phyloP scores from a whole-genome alignment of 306 rosid genomes.

The Casuarina cunninghamiana region DNA sequence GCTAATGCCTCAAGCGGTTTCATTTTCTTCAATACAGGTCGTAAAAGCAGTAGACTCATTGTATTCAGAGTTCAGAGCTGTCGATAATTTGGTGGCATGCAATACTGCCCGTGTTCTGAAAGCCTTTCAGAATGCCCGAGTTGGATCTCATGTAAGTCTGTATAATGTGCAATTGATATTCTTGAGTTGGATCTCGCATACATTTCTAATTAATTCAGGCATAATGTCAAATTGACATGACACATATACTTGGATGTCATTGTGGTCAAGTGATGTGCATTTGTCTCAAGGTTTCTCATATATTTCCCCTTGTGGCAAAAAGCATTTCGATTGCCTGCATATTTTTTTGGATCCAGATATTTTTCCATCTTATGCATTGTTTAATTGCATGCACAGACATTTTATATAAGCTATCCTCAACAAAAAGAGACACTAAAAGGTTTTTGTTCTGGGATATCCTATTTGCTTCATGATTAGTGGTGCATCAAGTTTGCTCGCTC shows the following conservation, averaged over 20 bases:
- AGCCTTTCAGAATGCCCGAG: slow-evolving; percentile 79
- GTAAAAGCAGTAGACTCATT: slow-evolving; percentile 74
- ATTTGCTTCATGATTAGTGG: background rate
- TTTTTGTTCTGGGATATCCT: background rate
- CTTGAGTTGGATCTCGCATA: slow-evolving; percentile 87
- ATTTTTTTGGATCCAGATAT: background rate
- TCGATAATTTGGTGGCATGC: slow-evolving; percentile 82
- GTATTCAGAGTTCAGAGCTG: slow-evolving; percentile 73
- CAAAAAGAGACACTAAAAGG: background rate
- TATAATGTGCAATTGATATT: slow-evolving; percentile 3
- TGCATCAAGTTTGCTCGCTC: background rate
- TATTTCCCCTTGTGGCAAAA: slow-evolving; percentile 1
- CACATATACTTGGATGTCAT: background rate
- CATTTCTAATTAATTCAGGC: slow-evolving; percentile 22
- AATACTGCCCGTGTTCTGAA: slow-evolving; percentile 72
- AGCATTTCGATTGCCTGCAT: background rate
- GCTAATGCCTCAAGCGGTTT: slow-evolving; percentile 15
- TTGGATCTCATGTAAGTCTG: slow-evolving; percentile 82
- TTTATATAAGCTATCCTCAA: background rate
- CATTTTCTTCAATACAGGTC: slow-evolving; percentile 59
- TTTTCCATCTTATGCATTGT: background rate
- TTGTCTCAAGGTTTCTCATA: slow-evolving; percentile 6
- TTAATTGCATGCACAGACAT: background rate
- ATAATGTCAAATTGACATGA: slow-evolving; percentile 4
- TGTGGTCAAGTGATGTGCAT: background rate